Evolutionary conservation across 169 alveolate species (phyloP), one percentile per base, ranked within the genome.

Genomic region (Plasmodium inui): DNA sequence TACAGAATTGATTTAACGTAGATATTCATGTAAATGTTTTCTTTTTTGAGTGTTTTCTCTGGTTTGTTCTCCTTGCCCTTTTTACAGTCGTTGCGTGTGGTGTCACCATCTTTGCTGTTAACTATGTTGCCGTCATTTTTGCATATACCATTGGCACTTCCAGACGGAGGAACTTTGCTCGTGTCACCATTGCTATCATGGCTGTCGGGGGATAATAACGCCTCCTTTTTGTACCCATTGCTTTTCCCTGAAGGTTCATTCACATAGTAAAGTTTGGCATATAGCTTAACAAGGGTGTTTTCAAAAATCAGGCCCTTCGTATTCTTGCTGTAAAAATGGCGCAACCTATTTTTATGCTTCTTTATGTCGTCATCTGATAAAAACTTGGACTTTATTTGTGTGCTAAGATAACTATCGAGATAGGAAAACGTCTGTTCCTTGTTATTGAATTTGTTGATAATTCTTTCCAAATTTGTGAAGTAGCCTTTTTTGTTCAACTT

Each of bases 1-100:
- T 89, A 89, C 12, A 89, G 82, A 61, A 57, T 89, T 17, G 94
- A 89, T 30, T 89, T 79, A 46, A 89, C 41, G 53, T 89, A 89
- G 9, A 89, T 89, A 14, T 89, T 89, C 90, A 89, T 55, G 57
- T 89, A 89, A 1, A 89, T 79, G n/a, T 76, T 74, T 32, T 74
- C 85, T 10, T 85, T 53, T 46, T 74, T 73, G 5, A 14, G 26
- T 8, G 9, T 72, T n/a, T 32, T 28, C 53, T 61, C 83, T 7
- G 39, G 9, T 71, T 39, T 84, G 19, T 39, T 84, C 9, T 34
- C 14, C 44, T 37, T 53, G 14, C 37, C n/a, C 37, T 28, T 67
- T 67, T 67, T 67, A 19, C 37, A 19, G n/a, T 67, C 76, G 0
- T 28, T 19, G 0, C 14, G 39, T 6, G 10, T 26, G 76, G 76